Evolutionary conservation across 2,329 filamentous ascomycete genomes (phyloP).

Genomic region (Aureobasidium sp.): DNA sequence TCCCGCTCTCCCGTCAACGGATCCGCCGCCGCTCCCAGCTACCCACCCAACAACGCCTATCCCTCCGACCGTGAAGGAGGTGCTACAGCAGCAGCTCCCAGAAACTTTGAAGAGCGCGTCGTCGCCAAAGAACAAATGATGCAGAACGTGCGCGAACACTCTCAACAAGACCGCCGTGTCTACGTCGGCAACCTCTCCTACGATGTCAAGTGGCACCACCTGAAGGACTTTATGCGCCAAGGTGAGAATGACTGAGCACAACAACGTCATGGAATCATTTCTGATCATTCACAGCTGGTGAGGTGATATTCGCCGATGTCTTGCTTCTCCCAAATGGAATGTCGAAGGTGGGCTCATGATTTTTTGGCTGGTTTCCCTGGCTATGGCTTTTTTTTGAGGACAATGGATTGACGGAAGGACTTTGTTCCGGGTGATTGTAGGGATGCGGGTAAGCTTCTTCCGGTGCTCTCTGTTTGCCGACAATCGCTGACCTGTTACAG

Average conservation of each 20-base stretch:
- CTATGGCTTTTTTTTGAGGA: constrained; percentile 63
- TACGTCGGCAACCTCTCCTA: constrained; percentile 99
- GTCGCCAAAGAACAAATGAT: constrained; percentile 91
- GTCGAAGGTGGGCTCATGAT: constrained; percentile 99
- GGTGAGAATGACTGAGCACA: constrained; percentile 52
- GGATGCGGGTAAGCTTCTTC: constrained; percentile 85
- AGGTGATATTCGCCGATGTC: constrained; percentile 99
- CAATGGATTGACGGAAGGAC: constrained; percentile 99
- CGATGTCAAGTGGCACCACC: constrained; percentile 99
- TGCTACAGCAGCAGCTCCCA: constrained; percentile 29
- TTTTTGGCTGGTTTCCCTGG: constrained; percentile 68
- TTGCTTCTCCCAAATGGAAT: constrained; percentile 99
- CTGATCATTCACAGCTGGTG: constrained; percentile 61
- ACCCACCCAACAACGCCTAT: constrained; percentile 43
- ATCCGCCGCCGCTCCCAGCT: constrained; percentile 55
- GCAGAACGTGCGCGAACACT: constrained; percentile 84
- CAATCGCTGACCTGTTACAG: constrained; percentile 41
- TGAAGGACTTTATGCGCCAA: constrained; percentile 99
- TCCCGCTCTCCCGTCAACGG: constrained; percentile 83
- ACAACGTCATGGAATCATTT: neutral
- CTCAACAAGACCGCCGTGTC: constrained; percentile 97
- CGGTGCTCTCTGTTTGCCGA: neutral
- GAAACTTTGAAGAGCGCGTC: constrained; percentile 75
- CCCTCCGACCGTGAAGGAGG: constrained; percentile 9
- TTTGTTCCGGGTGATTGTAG: constrained; percentile 82